Base-by-base conservation (phyloP, 2,329 filamentous ascomycete genomes). In the Taxawa tesnikishii region DNA sequence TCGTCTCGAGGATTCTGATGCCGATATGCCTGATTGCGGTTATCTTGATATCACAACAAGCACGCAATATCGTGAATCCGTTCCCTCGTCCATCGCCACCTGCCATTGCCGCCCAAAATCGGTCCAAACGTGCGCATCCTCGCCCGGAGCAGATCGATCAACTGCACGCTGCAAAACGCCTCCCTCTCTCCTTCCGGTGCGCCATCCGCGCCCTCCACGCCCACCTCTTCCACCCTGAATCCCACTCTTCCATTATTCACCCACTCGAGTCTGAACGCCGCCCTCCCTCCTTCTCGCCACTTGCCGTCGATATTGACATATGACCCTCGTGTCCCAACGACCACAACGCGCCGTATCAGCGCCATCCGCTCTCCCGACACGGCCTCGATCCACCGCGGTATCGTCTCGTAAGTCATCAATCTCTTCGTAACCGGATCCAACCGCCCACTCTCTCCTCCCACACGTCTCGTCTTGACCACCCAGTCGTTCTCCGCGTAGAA, bases 401-500 rank as follows among this genome's bases (percentile, higher is more conserved):
- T 35, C 11, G 17, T 31, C 15, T 35, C 21, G 14, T 35, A 35
- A 28, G n/a, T n/a, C 19, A 33, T 25, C 13, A 33, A 18, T 12
- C 26, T 33, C 17, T 33, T 33, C 18, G 26, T 33, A n/a, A 27
- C 32, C 1, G 19, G 12, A 11, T 34, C 32, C 25, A 6, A 12
- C n/a, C 6, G n/a, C 15, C n/a, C 6, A 7, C 15, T 27, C 25
- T 14, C 15, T 15, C 23, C 14, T n/a, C 28, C 33, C 16, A 35
- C 33, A 13, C 33, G 33, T 8, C 33, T 12, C n/a, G 28, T 35
- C 24, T 35, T 35, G 16, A 35, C 10, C 9, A 31, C 28, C 33
- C 33, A 37, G 14, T 28, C 29, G 30, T 38, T 36, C 18, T 14
- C 17, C 13, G 27, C 26, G 19, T 34, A 39, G 28, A 37, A 37